These are phyloP conservation scores for Rhizophagus sp. DNA, from an alignment of 192 early-diverging fungal species.

Conservation along the genomic window DNA sequence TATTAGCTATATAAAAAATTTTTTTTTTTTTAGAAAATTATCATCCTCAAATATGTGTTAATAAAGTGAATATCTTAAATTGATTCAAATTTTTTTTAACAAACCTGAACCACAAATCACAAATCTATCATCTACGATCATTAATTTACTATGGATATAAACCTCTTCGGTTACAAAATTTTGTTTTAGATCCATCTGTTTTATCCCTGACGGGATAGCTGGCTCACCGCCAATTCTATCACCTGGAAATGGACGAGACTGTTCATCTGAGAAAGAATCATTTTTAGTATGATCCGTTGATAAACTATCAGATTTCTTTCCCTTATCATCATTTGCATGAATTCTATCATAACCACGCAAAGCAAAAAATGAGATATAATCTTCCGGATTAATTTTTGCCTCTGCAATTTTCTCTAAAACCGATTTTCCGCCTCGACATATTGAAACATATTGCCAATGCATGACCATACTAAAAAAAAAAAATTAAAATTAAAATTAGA, in stretches of 20 bases:
- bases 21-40: neutral
- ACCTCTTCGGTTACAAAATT: conserved; percentile 77
- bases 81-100: neutral
- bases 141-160: conserved; percentile 85
- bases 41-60: neutral
- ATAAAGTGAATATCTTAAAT: neutral
- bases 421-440: conserved; percentile 72
- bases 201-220: neutral
- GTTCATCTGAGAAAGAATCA: conserved; percentile 14
- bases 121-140: conserved; percentile 85
- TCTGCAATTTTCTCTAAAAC: conserved; percentile 58
- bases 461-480: conserved; percentile 55
- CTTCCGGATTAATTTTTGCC: conserved; percentile 55
- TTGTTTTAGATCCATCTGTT: conserved; percentile 13
- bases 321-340: neutral
- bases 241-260: neutral
- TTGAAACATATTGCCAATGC: conserved; percentile 79
- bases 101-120: conserved; percentile 79
- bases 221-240: neutral
- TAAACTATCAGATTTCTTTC: neutral
- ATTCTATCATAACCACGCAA: conserved; percentile 74
- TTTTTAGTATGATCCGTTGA: too few species aligned
- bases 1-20: conserved; percentile 58
- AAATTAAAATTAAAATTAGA: too few species aligned
- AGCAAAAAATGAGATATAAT: conserved; percentile 75